A percentile compares a stretch with the other conserved stretches of the same genome.
Conservation (phyloP, 768 basidiomycete genomes). For the Suillus fuscotomentosus region DNA sequence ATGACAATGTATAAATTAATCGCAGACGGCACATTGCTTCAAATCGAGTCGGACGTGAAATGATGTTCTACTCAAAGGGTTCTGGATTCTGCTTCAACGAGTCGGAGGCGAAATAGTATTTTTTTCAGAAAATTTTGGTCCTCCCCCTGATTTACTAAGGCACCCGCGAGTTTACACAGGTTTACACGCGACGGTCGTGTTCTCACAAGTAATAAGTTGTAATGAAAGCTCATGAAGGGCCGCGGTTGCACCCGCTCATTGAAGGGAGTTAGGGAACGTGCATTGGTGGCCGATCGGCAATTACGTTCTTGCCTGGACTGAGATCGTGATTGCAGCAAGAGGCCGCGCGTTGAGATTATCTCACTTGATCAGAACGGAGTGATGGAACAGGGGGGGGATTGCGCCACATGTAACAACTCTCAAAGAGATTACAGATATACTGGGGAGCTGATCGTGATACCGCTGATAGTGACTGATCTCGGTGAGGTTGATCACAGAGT, state of each 20-base stretch:
- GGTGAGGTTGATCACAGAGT: background rate
- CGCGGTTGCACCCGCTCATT: background rate
- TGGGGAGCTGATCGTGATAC: background rate
- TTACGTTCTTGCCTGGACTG: background rate
- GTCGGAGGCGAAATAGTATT: background rate
- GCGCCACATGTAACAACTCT: background rate
- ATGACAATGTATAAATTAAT: background rate
- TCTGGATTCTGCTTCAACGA: background rate
- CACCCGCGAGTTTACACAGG: background rate
- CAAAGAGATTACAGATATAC: background rate
- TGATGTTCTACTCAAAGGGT: background rate
- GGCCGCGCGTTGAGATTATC: background rate
- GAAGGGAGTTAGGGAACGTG: background rate
- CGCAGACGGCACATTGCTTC: background rate
- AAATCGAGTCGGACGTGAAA: background rate
- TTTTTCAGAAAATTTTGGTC: background rate
- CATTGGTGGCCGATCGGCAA: background rate
- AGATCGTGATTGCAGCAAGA: background rate
- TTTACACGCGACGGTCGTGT: background rate
- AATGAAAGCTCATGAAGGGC: background rate
- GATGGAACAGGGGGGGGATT: background rate
- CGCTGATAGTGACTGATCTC: background rate
- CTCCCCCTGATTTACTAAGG: background rate
- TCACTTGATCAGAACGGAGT: background rate
- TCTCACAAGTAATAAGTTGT: slow-evolving; percentile 1